Base-by-base conservation (phyloP, 2,329 filamentous ascomycete species). In the Alternaria panax region DNA sequence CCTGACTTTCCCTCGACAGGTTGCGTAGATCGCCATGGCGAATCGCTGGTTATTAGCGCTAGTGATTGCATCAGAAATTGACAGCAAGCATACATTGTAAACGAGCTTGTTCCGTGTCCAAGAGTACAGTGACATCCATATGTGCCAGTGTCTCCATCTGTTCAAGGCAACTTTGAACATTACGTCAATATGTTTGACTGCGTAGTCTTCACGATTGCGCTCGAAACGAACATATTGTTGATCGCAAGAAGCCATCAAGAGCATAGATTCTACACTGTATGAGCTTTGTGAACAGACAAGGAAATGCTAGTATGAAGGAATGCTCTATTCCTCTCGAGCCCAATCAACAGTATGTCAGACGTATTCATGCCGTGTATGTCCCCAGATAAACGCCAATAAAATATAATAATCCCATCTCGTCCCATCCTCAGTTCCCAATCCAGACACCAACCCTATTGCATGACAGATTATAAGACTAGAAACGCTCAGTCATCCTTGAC, bases 401-500 rank as follows among this genome's bases (percentile, higher is more conserved):
- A 32, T 54, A 36, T 46, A 27, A 32, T n/a, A 12, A 12, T 42
- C 36, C 27, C 28, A 18, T 41, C 36, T 14, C 25, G 36, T 42
- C 45, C 45, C 45, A 25, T 34, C 22, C 28, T 7, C 34, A 25
- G 20, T 51, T 38, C 36, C 36, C 27, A 32, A 22, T 32, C 24
- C 30, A 22, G 25, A 47, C 16, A 28, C 12, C 30, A 30, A 25
- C 8, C 14, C 22, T 7, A 18, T 43, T 22, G 41, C 34, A 54
- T 36, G 12, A 34, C 36, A 50, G 12, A 54, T 20, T 12, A 43
- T 22, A 30, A 43, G 20, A 43, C 42, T 11, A 20, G 38, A 51
- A 12, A 30, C 40, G 7, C 30, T 54, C 50, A 64, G 30, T 72
- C 68, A 20, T 71, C 72, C 40, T 74, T 68, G 8, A 71, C 68